Base-by-base conservation (phyloP, 177 flowering plant species). In the Vitis hybrid region DNA sequence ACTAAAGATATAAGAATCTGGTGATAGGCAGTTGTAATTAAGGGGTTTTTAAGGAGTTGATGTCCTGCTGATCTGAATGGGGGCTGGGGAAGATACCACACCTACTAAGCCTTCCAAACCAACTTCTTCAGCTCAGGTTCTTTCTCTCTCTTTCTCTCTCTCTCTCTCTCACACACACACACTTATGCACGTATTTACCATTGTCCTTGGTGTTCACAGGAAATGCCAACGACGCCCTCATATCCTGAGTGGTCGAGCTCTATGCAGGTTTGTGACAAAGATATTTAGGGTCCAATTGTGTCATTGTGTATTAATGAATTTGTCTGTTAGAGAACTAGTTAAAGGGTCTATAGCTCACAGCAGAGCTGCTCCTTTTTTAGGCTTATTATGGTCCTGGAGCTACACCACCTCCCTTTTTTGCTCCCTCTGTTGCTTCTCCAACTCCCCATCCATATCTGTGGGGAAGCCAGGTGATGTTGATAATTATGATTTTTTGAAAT, bases 221-320 rank as follows among this genome's bases (percentile, higher is more conserved):
- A 93, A 75, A 70, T 86, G 68, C 87, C 91, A 5, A 56, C 87
- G 13, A 68, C 88, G 12, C 88, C 92, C 61, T 60, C 88, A 40
- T 92, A 90, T 83, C 83, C 93, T 62, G 94, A 93, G 80, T 93
- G 99, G 99, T 78, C 92, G 64, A 74, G 84, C 64, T 80, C 89
- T 45, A 81, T 95, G 91, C 97, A 93, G 94, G 98, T 95, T 77
- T 60, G 52, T 69, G 59, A 67, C 62, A 19, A 51, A 13, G 17
- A 34, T 45, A 52, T n/a, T 3, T 71, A 17, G 70, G 18, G 17
- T 49, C 48, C 62, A 18, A 11, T 18, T 50, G n/a, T 30, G 26
- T 64, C 21, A 62, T 51, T 51, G 3, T 23, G 11, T 7, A 40
- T 5, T 26, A 23, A 66, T 56, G 21, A 19, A 26, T 40, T 15